Conservation (phyloP, 2,329 filamentous ascomycete species). For the Xylaria sp. region DNA sequence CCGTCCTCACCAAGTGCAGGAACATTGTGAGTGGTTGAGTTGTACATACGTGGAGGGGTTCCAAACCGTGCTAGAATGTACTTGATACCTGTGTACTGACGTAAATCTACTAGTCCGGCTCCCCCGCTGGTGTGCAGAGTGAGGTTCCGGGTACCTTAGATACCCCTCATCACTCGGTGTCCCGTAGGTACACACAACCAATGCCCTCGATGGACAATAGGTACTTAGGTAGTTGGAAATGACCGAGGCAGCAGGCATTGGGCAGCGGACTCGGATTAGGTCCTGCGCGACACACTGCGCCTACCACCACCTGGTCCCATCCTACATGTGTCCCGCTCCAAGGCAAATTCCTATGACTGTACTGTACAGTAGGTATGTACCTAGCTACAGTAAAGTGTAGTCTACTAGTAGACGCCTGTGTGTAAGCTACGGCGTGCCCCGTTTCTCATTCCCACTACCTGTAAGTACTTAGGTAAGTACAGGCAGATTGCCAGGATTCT, state of each 20-base stretch:
- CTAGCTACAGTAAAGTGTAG: not conserved
- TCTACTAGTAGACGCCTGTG: not conserved
- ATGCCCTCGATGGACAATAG: not conserved
- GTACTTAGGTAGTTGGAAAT: conserved; percentile 1
- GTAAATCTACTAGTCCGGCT: not conserved
- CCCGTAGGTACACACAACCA: not conserved
- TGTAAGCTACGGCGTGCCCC: too few species aligned
- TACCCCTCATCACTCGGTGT: conserved; percentile 18
- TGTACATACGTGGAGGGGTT: conserved; percentile 11
- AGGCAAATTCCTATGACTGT: too few species aligned
- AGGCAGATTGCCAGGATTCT: not conserved
- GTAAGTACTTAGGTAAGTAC: not conserved
- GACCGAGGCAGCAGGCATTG: not conserved
- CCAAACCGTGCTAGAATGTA: conserved; percentile 2
- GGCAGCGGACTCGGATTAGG: conserved; percentile 10
- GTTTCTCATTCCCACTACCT: too few species aligned
- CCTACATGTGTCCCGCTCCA: too few species aligned
- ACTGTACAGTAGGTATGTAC: not conserved
- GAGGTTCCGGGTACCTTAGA: not conserved
- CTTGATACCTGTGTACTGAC: conserved; percentile 6
- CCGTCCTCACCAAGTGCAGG: not conserved
- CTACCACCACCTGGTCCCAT: conserved; percentile 10
- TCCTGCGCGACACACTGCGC: conserved; percentile 9
- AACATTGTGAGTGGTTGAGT: not conserved
- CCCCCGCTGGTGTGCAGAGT: not conserved